Conservation (phyloP, 139 green algal species). For the Chlorella ohadii region DNA sequence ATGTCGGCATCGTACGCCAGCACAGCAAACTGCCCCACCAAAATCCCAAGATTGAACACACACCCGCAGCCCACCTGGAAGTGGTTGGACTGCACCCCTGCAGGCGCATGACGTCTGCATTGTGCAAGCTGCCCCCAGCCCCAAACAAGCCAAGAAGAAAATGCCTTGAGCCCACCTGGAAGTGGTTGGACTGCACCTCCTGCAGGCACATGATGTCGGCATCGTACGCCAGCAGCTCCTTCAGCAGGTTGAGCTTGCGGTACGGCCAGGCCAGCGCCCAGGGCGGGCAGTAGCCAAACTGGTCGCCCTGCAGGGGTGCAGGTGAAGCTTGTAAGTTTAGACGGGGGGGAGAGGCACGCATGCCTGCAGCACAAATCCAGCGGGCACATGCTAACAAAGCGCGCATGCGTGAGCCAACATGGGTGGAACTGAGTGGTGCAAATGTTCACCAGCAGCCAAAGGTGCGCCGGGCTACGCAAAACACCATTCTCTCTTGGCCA, state of each 20-base stretch:
- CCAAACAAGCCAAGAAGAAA: constrained; percentile 40
- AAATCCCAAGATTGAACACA: too few relatives aligned
- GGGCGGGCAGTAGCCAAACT: constrained; percentile 84
- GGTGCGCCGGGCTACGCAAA: too few relatives aligned
- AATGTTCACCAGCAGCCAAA: too few relatives aligned
- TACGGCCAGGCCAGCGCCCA: constrained; percentile 96
- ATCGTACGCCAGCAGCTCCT: constrained; percentile 89
- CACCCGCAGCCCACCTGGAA: constrained; percentile 62
- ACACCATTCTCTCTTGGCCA: too few relatives aligned
- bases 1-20: constrained; percentile 92
- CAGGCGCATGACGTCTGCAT: constrained; percentile 95
- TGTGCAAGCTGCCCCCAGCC: constrained; percentile 88
- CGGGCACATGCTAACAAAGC: too few relatives aligned
- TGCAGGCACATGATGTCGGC: constrained; percentile 98
- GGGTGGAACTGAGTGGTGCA: too few relatives aligned
- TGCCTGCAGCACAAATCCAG: too few relatives aligned
- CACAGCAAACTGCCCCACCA: too few relatives aligned
- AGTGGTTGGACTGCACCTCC: constrained; percentile 96
- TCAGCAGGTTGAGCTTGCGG: constrained; percentile 92
- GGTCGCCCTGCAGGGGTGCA: constrained; percentile 88
- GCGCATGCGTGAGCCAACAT: too few relatives aligned
- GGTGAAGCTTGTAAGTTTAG: too few relatives aligned
- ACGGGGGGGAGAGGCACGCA: too few relatives aligned
- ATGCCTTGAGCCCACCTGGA: constrained; percentile 35
- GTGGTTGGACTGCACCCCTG: constrained; percentile 96